A percentile compares a stretch with the other conserved stretches of the same genome.
phyloP scores from a whole-genome alignment of 2,329 filamentous ascomycete genomes.

The Botrytis galanthina region DNA sequence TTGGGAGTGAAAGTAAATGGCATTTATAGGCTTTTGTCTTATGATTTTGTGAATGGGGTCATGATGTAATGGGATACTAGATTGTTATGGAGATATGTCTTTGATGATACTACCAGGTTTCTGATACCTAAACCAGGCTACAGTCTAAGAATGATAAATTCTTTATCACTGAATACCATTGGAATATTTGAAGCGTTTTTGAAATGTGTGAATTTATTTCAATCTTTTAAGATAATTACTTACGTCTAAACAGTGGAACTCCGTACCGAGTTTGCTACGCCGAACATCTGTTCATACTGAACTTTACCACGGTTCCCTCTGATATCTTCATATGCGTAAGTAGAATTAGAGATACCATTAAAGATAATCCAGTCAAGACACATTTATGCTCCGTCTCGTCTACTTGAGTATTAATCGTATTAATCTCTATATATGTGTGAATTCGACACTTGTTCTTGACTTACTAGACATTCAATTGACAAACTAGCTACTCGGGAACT shows the following conservation, averaged over 20 bases:
- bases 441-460: not conserved
- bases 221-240: not conserved
- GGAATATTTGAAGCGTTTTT: not conserved
- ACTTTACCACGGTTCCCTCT: not conserved
- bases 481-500: not conserved
- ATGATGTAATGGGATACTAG: not conserved
- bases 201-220: not conserved
- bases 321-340: not conserved
- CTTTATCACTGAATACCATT: not conserved
- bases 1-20: rapidly evolving
- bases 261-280: not conserved
- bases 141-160: not conserved
- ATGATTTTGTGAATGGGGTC: not conserved
- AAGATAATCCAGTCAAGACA: not conserved
- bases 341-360: not conserved
- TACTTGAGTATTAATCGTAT: not conserved
- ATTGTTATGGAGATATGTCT: not conserved
- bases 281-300: not conserved
- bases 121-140: not conserved
- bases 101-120: not conserved
- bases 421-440: not conserved
- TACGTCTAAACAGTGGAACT: not conserved
- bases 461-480: too few species aligned
- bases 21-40: not conserved
- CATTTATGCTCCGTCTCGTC: not conserved